These are phyloP conservation scores for Fusarium pilosicola DNA, from an alignment of 2,329 filamentous ascomycete genomes.

Conservation along the genomic window DNA sequence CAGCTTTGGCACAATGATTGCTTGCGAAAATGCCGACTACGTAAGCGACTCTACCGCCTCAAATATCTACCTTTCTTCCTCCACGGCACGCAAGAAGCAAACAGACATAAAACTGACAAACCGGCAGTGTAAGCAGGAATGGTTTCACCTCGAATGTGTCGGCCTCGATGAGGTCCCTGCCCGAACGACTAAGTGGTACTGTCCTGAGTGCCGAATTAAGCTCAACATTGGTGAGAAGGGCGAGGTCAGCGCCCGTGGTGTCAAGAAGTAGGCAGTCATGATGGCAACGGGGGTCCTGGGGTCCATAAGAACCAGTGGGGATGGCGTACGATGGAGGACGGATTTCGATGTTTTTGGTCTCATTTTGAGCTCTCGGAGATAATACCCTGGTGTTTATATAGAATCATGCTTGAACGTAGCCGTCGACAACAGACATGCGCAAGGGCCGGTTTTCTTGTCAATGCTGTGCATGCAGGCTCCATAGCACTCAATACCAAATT, in stretches of 20 bases:
- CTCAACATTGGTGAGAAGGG: conserved; percentile 72
- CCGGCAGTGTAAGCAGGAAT: conserved; percentile 79
- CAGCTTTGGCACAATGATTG: conserved; percentile 85
- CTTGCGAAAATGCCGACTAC: conserved; percentile 77
- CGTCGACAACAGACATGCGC: not conserved
- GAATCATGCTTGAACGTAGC: not conserved
- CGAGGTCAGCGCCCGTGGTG: conserved; percentile 68
- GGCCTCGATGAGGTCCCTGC: conserved; percentile 74
- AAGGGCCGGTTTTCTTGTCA: not conserved
- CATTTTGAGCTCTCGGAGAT: not conserved
- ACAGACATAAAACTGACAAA: conserved; percentile 30
- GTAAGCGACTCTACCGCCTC: conserved; percentile 58
- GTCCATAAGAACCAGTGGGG: not conserved
- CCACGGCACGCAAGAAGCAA: conserved; percentile 6
- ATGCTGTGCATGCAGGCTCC: not conserved
- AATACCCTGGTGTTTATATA: conserved; percentile 12
- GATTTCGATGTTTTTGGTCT: not conserved
- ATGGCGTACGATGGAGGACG: not conserved
- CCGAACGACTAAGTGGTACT: conserved; percentile 85
- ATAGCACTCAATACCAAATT: not conserved
- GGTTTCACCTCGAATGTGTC: conserved; percentile 86
- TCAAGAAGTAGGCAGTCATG: conserved; percentile 53
- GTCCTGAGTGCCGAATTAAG: conserved; percentile 75
- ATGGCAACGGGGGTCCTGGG: conserved; percentile 4
- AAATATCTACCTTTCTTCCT: not conserved